A percentile compares a stretch with the other conserved stretches of the same genome.
Conservation (phyloP, 306 rosid genomes). For the Hippophae tibetana region DNA sequence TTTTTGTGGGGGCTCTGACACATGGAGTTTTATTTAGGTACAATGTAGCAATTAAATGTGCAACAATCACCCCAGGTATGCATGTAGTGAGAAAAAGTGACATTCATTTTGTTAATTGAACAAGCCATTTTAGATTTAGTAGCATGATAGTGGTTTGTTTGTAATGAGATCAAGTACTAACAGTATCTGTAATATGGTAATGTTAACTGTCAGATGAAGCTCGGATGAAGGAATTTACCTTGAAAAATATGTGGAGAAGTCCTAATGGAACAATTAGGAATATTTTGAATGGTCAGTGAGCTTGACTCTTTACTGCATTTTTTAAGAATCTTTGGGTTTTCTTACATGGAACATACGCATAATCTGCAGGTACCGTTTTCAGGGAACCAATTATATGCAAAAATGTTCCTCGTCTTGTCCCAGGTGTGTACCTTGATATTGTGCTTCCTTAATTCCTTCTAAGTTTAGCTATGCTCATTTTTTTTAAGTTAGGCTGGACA, state of each 20-base stretch:
- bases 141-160: background rate
- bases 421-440: conserved; percentile 47
- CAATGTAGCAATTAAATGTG: conserved; percentile 96
- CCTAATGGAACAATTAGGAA: conserved; percentile 98
- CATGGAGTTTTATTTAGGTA: conserved; percentile 41
- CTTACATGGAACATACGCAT: conserved; percentile 10
- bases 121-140: conserved; percentile 9
- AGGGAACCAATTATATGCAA: conserved; percentile 98
- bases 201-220: conserved; percentile 65
- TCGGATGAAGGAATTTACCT: conserved; percentile 75
- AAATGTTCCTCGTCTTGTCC: conserved; percentile 88
- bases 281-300: conserved; percentile 71
- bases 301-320: conserved; percentile 13
- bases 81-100: background rate
- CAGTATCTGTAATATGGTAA: conserved; percentile 16
- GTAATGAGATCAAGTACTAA: conserved; percentile 3
- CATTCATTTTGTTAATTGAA: conserved; percentile 1
- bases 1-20: conserved; percentile 10
- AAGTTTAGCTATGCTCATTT: conserved; percentile 14
- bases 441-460: background rate
- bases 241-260: conserved; percentile 97
- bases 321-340: conserved; percentile 3
- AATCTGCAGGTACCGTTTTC: conserved; percentile 79
- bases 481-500: conserved; percentile 63
- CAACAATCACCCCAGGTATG: conserved; percentile 96